These are phyloP conservation scores for Lanmaoa pseudosensibilis DNA, from an alignment of 768 basidiomycete species.

Conservation along the genomic window DNA sequence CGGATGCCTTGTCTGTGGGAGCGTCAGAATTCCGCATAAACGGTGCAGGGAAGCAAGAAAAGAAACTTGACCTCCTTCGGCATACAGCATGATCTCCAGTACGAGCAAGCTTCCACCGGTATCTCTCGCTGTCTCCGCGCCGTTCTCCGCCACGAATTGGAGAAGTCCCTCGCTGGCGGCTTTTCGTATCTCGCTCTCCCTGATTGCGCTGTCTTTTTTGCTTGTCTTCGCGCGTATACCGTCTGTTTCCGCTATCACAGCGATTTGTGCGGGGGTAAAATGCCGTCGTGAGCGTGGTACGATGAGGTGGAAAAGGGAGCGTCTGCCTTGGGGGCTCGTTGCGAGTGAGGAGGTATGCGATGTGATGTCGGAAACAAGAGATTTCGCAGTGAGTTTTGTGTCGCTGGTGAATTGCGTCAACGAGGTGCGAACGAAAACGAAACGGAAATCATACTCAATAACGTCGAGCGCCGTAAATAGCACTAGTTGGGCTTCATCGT, in stretches of 20 bases:
- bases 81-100: conserved; percentile 79
- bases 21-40: not conserved
- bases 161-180: conserved; percentile 76
- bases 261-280: conserved; percentile 82
- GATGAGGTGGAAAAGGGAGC: conserved; percentile 80
- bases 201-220: conserved; percentile 69
- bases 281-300: conserved; percentile 81
- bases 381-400: conserved; percentile 85
- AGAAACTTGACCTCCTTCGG: conserved; percentile 70
- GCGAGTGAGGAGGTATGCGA: conserved; percentile 57
- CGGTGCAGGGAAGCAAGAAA: conserved; percentile 9
- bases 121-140: conserved; percentile 63
- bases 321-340: conserved; percentile 69
- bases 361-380: conserved; percentile 70
- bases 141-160: conserved; percentile 65
- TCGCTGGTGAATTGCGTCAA: conserved; percentile 52
- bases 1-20: conserved; percentile 66
- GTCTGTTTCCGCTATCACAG: conserved; percentile 73
- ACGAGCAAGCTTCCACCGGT: conserved; percentile 79
- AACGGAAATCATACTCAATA: conserved; percentile 63
- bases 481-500: conserved; percentile 88
- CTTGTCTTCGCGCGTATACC: conserved; percentile 66
- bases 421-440: not conserved
- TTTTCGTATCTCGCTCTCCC: conserved; percentile 69
- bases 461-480: conserved; percentile 88